These are phyloP conservation scores for Elaeis guineensis DNA, from an alignment of 176 grass and related monocot species.

Conservation along the genomic window DNA sequence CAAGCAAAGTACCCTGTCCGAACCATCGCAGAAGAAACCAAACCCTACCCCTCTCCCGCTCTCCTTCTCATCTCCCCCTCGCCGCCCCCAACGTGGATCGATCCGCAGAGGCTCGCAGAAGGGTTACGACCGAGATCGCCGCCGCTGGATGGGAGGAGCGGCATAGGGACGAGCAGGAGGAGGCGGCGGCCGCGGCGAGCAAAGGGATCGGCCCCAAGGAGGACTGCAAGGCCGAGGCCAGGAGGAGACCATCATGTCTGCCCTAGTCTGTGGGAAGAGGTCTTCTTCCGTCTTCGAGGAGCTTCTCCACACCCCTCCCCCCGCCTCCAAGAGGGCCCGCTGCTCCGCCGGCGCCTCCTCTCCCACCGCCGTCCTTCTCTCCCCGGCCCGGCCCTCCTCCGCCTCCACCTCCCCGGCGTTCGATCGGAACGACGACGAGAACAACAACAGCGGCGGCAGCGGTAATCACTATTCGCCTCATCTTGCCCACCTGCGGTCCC, in stretches of 20 bases:
- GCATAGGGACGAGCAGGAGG: constrained; percentile 8
- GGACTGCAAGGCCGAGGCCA: not conserved
- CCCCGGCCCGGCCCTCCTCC: constrained; percentile 8
- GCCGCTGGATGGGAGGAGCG: constrained; percentile 11
- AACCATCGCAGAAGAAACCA: no score
- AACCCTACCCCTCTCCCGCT: no score
- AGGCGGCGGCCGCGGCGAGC: constrained; percentile 14
- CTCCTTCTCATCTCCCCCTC: not conserved
- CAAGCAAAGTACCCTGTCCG: no score
- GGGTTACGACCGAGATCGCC: constrained; percentile 2
- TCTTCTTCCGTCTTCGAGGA: constrained; percentile 33
- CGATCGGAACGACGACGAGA: constrained; percentile 16
- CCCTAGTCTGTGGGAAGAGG: constrained; percentile 33
- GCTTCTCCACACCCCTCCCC: constrained; percentile 21
- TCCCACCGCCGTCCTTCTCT: constrained; percentile 21
- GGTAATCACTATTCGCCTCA: not conserved
- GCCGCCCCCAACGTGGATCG: constrained; percentile 18
- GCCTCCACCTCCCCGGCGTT: constrained; percentile 1
- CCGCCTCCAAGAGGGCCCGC: constrained; percentile 41
- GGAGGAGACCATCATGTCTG: constrained; percentile 21
- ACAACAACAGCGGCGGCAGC: no score
- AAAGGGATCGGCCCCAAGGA: constrained; percentile 4
- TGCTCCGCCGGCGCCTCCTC: constrained; percentile 22
- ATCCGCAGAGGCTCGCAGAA: not conserved
- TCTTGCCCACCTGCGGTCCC: not conserved